Base-by-base conservation (phyloP, 2,329 filamentous ascomycete species). In the Domatiomyces catenatus region DNA sequence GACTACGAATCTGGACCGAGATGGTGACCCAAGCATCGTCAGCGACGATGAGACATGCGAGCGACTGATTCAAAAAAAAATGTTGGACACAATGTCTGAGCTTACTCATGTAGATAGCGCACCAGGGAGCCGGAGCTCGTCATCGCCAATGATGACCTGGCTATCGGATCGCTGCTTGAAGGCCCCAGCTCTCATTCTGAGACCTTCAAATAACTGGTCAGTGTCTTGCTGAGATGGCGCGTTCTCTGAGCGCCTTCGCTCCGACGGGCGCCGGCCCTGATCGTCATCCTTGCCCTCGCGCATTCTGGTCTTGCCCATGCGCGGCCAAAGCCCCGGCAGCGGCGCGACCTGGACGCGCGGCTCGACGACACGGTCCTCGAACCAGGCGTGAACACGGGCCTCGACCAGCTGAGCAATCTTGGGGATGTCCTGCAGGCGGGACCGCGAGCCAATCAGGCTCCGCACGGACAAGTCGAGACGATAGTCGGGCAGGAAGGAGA, bases 401-500 rank as follows among this genome's bases (percentile, higher is more conserved):
- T 83, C 79, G 32, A 83, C 76, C 1, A 83, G 67, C 54, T 82
- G 79, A 0, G 79, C 79, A 46, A 82, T 79, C 54, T 83, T 83
- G 12, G 79, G 79, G 0, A 83, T 76, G 60, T 83, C 79, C 61
- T 81, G 78, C 0, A 83, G 68, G 44, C 79, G 70, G 48, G 75
- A 76, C 46, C 79, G 74, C 5, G 76, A 79, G 50, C 79, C 79
- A 45, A 83, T 77, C 22, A 83, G 71, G 1, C 77, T 81, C 50
- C 76, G 73, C 3, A 81, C 76, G n/a, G 75, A 79, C 45, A 83
- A 71, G 60, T 82, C 79, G 32, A 83, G 73, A 19, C 78, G 71
- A 63, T 83, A 83, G 64, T 82, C 78, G 52, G 71, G 71, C 3
- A 74, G 65, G 57, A 98, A 98, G 51, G 87, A 93, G 67, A 98